Conservation (phyloP, 768 basidiomycete species). For the Calvatia gigantea region DNA sequence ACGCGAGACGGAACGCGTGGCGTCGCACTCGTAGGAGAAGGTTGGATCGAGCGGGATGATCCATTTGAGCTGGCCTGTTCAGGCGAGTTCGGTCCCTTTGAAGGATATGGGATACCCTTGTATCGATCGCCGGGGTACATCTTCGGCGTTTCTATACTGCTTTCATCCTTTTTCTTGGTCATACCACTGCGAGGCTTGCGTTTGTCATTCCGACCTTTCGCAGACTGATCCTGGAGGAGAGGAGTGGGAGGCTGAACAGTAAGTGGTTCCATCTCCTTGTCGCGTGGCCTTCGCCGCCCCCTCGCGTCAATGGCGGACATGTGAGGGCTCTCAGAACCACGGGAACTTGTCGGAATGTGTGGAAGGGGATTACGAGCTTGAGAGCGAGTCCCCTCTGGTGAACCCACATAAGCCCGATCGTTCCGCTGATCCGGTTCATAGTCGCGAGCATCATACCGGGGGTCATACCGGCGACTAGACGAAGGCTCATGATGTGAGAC, state of each 20-base stretch:
- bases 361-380: conserved; percentile 29
- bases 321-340: conserved; percentile 62
- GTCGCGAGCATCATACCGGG: conserved; percentile 50
- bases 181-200: conserved; percentile 14
- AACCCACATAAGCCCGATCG: conserved; percentile 34
- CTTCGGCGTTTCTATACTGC: conserved; percentile 44
- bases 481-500: conserved; percentile 29
- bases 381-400: conserved; percentile 41
- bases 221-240: conserved; percentile 7
- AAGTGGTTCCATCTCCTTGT: conserved; percentile 19
- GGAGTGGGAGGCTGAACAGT: conserved; percentile 8
- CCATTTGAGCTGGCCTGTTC: conserved; percentile 69
- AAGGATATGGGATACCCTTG: conserved; percentile 15
- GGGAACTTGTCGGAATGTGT: conserved; percentile 30
- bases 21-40: conserved; percentile 63
- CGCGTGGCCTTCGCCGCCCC: conserved; percentile 39
- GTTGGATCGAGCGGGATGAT: conserved; percentile 64
- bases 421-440: conserved; percentile 38
- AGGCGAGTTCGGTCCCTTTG: conserved; percentile 47
- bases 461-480: conserved; percentile 58
- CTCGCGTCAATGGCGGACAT: conserved; percentile 40
- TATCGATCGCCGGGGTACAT: conserved; percentile 13
- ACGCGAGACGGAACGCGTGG: conserved; percentile 61
- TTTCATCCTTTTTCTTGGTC: conserved; percentile 40
- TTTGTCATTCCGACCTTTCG: conserved; percentile 7